Base-by-base conservation (phyloP, 768 basidiomycete species). In the Mycena albidolilacea region DNA sequence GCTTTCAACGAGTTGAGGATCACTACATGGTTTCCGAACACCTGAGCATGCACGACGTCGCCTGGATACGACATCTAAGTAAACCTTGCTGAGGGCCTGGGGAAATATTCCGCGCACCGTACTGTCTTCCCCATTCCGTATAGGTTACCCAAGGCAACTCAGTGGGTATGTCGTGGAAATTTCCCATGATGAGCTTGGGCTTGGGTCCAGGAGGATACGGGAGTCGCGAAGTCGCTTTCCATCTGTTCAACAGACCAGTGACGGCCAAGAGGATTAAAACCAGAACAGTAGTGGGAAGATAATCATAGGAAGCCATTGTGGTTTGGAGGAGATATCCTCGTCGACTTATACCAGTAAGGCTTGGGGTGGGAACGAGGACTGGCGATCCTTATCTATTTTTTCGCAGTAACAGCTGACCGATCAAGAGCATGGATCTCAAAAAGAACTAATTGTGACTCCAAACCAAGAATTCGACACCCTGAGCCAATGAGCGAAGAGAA, bases 71-170 rank as follows among this genome's bases (percentile, higher is more conserved):
- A 41, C 9, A 61, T 46, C 15, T 63, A 48, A n/a, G 23, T 21
- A 23, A 5, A 43, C 41, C 41, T 10, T 43, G 41, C 41, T 43
- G 50, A 48, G 15, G 46, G 46, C 19, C n/a, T 3, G 21, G 19
- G 37, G 10, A 54, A 23, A 12, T n/a, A 11, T 14, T 19, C 30
- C 17, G 50, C 71, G 57, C 39, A 76, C 82, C 83, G 61, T 83
- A 83, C 67, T 65, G 72, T 69, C 79, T 74, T 69, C 72, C 77
- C 83, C 83, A 83, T 23, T 76, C 64, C 10, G 82, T 77, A 68
- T 82, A 83, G 37, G 81, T 78, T 30, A 81, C 60, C 82, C 82
- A 84, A 8, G 82, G 81, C 46, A 78, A 68, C 7, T 75, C 38
- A 5, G 72, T 69, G 59, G 82, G 78, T 35, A 83, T 37, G 57